A percentile compares a stretch with the other conserved stretches of the same genome.
phyloP scores from a whole-genome alignment of 805 yeast genomes.

The Candida loeiensis region DNA sequence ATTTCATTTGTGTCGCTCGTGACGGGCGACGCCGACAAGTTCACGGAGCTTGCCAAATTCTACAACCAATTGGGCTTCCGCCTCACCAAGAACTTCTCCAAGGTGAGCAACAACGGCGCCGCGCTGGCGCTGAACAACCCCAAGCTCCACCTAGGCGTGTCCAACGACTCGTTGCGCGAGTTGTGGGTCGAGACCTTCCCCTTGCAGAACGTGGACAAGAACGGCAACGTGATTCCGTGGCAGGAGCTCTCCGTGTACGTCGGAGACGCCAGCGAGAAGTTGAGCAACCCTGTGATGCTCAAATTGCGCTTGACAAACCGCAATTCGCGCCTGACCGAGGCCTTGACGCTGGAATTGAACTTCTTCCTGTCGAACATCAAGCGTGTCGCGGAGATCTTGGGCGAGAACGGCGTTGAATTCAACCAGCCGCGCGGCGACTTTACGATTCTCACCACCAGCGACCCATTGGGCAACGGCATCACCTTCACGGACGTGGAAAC shows the following conservation, averaged over 20 bases:
- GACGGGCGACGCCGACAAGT: constrained; percentile 47
- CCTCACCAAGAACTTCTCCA: constrained; percentile 56
- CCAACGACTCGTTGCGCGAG: constrained; percentile 65
- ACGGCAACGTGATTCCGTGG: constrained; percentile 38
- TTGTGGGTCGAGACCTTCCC: constrained; percentile 73
- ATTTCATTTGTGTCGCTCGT: constrained; percentile 52
- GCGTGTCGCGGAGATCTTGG: constrained; percentile 19
- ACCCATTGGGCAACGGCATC: constrained; percentile 36
- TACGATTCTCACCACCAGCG: constrained; percentile 15
- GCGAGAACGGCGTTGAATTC: constrained; percentile 9
- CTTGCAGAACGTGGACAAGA: constrained; percentile 32
- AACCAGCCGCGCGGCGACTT: neutral
- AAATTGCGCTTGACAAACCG: constrained; percentile 32
- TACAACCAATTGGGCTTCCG: constrained; percentile 61
- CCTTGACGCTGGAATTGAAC: constrained; percentile 18
- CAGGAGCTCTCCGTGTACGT: constrained; percentile 37
- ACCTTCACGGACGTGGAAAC: constrained; percentile 22
- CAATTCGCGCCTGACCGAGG: neutral
- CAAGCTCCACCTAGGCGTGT: constrained; percentile 47
- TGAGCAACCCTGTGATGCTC: constrained; percentile 28
- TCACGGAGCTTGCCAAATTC: constrained; percentile 49
- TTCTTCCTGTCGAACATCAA: constrained; percentile 32
- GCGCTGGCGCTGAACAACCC: constrained; percentile 24
- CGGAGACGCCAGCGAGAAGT: constrained; percentile 32
- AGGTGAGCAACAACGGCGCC: constrained; percentile 40